These are phyloP conservation scores for Podospora anserina DNA, from an alignment of 495 filamentous ascomycete species.

Conservation along the genomic window DNA sequence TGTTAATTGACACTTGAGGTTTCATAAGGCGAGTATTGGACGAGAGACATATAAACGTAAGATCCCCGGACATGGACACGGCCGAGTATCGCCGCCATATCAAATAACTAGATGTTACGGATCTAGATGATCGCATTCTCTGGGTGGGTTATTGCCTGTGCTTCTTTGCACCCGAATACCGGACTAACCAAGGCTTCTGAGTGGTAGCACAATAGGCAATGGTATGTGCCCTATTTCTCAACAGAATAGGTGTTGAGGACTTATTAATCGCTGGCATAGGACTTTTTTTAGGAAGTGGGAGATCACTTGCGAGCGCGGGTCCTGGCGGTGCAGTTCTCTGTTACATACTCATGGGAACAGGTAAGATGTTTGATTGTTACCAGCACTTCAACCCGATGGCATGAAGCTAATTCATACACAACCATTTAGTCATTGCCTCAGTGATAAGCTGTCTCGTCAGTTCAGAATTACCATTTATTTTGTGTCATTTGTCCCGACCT, in stretches of 20 bases:
- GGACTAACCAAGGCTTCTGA: background rate
- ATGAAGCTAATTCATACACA: background rate
- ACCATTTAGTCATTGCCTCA: constrained; percentile 42
- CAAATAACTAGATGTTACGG: background rate
- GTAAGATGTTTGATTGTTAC: background rate
- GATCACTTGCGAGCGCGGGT: constrained; percentile 35
- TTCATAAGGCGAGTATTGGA: constrained; percentile 26
- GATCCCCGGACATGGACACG: background rate
- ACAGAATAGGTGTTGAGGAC: background rate
- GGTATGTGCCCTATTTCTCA: background rate
- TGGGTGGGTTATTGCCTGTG: constrained; percentile 25
- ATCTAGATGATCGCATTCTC: constrained; percentile 40
- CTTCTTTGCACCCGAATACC: background rate
- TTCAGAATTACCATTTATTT: too few species aligned
- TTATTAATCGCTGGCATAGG: constrained; percentile 8
- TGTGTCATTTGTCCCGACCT: too few species aligned
- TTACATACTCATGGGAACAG: constrained; percentile 44
- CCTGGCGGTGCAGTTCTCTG: constrained; percentile 39
- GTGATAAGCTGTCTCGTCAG: constrained; percentile 42
- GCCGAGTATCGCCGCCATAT: background rate
- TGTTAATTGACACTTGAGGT: background rate
- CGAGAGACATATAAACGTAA: constrained; percentile 38
- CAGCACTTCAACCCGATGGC: background rate
- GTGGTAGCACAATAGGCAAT: constrained; percentile 34
- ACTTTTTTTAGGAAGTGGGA: constrained; percentile 38